Percentiles rank a stretch among this genome's conserved stretches.
Conservation (phyloP, 176 grass and related monocot species). For the Carex myosuroides region DNA sequence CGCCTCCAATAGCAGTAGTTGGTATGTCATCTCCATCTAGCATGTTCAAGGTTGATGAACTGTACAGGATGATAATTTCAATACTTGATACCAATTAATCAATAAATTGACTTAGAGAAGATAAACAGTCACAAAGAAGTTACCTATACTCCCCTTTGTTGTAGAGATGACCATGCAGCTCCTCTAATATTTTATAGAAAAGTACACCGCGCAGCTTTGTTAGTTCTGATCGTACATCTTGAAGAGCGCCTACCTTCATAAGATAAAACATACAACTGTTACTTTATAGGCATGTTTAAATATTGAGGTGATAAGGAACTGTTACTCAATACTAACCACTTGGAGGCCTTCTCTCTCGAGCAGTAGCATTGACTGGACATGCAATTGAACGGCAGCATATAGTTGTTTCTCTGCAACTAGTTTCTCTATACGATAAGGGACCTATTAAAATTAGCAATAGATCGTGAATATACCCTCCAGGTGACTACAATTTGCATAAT, state of each 20-base stretch:
- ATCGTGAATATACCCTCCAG: not conserved
- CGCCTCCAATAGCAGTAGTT: constrained; percentile 35
- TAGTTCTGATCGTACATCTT: constrained; percentile 97
- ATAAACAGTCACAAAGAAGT: constrained; percentile 12
- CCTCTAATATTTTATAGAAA: constrained; percentile 97
- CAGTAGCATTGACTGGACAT: constrained; percentile 84
- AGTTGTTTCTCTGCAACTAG: constrained; percentile 83
- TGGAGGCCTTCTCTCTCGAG: constrained; percentile 98
- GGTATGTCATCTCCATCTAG: constrained; percentile 53
- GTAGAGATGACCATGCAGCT: constrained; percentile 89
- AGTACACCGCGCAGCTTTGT: constrained; percentile 77
- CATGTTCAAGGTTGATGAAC: constrained; percentile 50
- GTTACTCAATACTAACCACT: constrained; percentile 54
- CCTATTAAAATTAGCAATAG: constrained; percentile 37
- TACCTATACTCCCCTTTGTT: constrained; percentile 85
- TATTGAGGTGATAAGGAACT: not conserved
- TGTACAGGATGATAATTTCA: constrained; percentile 34
- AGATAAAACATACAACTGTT: constrained; percentile 21
- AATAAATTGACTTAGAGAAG: constrained; percentile 18
- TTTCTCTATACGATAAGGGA: constrained; percentile 88
- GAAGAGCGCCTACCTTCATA: constrained; percentile 97
- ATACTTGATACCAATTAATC: constrained; percentile 23
- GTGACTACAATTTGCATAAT: not conserved
- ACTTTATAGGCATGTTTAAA: not conserved
- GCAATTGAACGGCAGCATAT: constrained; percentile 92